Base-by-base conservation (phyloP, 2,329 filamentous ascomycete genomes). In the Clonostachys byssicola region DNA sequence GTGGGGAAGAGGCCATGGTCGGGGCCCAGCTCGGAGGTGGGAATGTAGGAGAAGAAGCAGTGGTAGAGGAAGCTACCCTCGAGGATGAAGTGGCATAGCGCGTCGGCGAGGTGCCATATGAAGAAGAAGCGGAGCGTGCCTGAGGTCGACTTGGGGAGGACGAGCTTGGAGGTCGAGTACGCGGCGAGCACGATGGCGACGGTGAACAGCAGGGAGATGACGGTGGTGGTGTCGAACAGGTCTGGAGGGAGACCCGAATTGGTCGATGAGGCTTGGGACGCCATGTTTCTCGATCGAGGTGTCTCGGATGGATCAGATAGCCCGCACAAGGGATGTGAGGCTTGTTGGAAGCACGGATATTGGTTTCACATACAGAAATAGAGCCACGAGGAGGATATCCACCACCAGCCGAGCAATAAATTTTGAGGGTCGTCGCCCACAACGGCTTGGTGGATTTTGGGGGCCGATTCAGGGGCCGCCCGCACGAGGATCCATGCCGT, bases 61-160 rank as follows among this genome's bases (percentile, higher is more conserved):
- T 95, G 89, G 76, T 91, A 96, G 20, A 96, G 82, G 68, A 90
- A 97, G 59, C 83, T 86, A 46, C 90, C 92, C 71, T 97, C 92
- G 63, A 97, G 87, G 64, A 90, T 75, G 67, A 95, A 83, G 72
- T 99, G 94, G 60, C 92, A 92, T 40, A 96, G 78, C 34, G 89
- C 89, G 66, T 96, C 92, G 70, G 95, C 95, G 36, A 89, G 79
- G 72, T 96, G 92, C 92, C 92, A 96, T 69, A 95, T 80, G 77
- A 96, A 96, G 54, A 96, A 83, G 62, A 88, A 72, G 51, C 91
- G 89, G 47, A 77, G 75, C 45, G 83, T 79, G 36, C 70, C 62
- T 2, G 78, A 68, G 12, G 82, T 73, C 2, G 72, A 60, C 16
- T 68, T 61, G 5, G 85, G 63, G 18, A 81, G 69, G 18, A 70